A percentile compares a stretch with the other conserved stretches of the same genome.
Evolutionary conservation across 2,329 filamentous ascomycete species (phyloP).

Genomic region (Dendryphion nanum): DNA sequence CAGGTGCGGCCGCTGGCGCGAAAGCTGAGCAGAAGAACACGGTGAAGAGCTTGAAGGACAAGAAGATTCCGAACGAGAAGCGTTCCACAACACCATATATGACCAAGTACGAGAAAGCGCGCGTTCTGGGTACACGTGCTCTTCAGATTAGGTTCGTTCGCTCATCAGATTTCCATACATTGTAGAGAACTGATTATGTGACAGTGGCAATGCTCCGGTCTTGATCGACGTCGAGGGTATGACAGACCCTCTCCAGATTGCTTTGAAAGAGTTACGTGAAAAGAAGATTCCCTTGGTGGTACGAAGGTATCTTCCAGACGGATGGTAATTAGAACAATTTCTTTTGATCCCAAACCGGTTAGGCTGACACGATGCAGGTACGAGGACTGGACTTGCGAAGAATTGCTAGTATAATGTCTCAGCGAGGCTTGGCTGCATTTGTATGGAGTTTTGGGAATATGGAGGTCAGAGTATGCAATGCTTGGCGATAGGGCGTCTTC

Average conservation of each 20-base stretch:
- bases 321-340: conserved; percentile 65
- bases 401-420: conserved; percentile 60
- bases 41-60: conserved; percentile 63
- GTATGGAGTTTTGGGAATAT: conserved; percentile 28
- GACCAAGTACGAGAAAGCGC: conserved; percentile 97
- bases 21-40: conserved; percentile 51
- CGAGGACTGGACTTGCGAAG: conserved; percentile 99
- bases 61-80: conserved; percentile 86
- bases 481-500: conserved; percentile 35
- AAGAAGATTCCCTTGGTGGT: conserved; percentile 99
- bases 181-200: conserved; percentile 1
- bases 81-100: conserved; percentile 95
- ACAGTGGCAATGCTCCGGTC: conserved; percentile 94
- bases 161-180: not conserved
- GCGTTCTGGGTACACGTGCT: conserved; percentile 88
- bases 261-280: conserved; percentile 93
- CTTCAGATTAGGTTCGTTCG: conserved; percentile 80
- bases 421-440: conserved; percentile 28
- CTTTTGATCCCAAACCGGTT: not conserved
- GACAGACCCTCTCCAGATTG: conserved; percentile 95
- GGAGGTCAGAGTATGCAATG: conserved; percentile 26
- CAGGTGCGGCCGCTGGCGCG: conserved; percentile 46
- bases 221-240: conserved; percentile 96
- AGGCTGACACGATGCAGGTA: conserved; percentile 59
- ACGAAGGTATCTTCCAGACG: conserved; percentile 91